Evolutionary conservation across 257 asterid genomes (phyloP), one percentile per base, ranked within the genome.

Genomic region (Primulina eburnea): DNA sequence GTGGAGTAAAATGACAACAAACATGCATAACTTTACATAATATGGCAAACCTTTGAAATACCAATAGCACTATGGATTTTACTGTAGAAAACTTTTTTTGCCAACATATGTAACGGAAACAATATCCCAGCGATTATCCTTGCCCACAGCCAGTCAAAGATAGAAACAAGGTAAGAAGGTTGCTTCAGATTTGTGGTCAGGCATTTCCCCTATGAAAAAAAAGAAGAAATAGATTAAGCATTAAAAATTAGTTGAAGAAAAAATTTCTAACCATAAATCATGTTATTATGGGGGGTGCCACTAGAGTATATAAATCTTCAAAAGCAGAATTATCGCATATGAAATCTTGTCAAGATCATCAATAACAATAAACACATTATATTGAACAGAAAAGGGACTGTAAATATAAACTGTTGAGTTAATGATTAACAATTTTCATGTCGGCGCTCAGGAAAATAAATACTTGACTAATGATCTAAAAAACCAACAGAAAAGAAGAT

Each of bases 21-120:
- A 50, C 56, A 50, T 14, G 7, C 20, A 5, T 50, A 50, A 50
- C 56, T 4, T 29, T 32, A 35, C 16, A 70, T 28, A 56, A 55
- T 50, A 50, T 4, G 20, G 56, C 79, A 10, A 58, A 92, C 97
- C 98, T 92, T 92, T 71, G 92, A 92, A 71, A 92, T 87, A 33
- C 97, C 95, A 70, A 92, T 77, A 12, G 89, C 76, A 21, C 92
- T 71, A 55, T 84, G 92, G 71, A 92, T 88, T 81, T 92, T 92
- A 63, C 83, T 78, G 76, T 92, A 92, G 60, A 92, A 85, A 65
- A 88, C 71, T 84, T 84, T 88, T 82, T 81, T 85, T 17, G 98
- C 98, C 73, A 92, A 75, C 71, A 74, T n/a, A 83, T 92, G 98
- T 61, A 92, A 61, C 33, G 98, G 97, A 83, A 72, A 81, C 74